A percentile compares a stretch with the other conserved stretches of the same genome.
phyloP scores from a whole-genome alignment of 257 asterid species.

The Solanum habrochaites region DNA sequence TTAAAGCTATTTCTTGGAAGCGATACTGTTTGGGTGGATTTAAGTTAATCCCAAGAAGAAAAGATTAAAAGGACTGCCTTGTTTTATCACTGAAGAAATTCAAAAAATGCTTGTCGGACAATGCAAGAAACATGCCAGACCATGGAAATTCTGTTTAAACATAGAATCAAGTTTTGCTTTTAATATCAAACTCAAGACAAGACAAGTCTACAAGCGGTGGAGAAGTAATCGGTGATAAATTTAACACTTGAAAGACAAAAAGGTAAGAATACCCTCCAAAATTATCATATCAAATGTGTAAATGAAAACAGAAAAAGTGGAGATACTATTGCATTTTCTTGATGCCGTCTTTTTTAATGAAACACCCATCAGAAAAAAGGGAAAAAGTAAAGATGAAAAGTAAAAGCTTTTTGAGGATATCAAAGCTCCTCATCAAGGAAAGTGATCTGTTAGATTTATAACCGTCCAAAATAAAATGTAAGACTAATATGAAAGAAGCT shows the following conservation, averaged over 20 bases:
- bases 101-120: neutral
- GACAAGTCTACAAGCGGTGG: neutral
- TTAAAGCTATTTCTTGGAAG: neutral
- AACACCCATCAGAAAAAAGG: neutral
- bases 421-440: neutral
- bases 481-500: neutral
- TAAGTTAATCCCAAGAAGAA: neutral
- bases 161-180: neutral
- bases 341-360: neutral
- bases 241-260: neutral
- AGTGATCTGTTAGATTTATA: neutral
- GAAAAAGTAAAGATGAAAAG: neutral
- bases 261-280: neutral
- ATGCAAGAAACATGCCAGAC: neutral
- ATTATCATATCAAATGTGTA: neutral
- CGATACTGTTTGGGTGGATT: neutral
- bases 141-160: neutral
- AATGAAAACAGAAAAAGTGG: neutral
- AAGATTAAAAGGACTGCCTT: neutral
- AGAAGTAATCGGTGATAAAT: neutral
- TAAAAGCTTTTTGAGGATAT: neutral
- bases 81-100: neutral
- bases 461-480: neutral
- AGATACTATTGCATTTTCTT: neutral
- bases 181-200: neutral